Conservation (phyloP, 225 moss, liverwort and hornwort species). For the Marchantia polymorpha region DNA sequence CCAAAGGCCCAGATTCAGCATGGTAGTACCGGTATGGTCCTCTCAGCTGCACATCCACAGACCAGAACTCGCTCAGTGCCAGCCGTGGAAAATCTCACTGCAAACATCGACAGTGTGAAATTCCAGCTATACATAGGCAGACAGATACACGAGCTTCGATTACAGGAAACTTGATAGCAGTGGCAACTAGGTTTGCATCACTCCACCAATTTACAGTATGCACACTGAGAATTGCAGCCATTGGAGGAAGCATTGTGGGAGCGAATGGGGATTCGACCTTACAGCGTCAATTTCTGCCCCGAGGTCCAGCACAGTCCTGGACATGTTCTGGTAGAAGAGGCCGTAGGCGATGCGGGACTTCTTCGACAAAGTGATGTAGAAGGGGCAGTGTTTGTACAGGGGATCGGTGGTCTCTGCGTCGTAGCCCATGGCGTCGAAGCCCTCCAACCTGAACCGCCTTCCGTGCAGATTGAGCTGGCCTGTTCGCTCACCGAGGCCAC, state of each 20-base stretch:
- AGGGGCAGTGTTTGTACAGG: constrained; percentile 46
- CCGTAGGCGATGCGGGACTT: constrained; percentile 39
- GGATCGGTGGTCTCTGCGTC: constrained; percentile 47
- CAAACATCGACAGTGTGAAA: background rate
- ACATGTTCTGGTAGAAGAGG: constrained; percentile 44
- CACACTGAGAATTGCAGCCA: background rate
- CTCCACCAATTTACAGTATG: no score
- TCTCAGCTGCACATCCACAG: constrained; percentile 33
- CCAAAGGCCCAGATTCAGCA: constrained; percentile 39
- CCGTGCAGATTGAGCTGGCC: constrained; percentile 41
- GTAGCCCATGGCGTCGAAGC: constrained; percentile 45
- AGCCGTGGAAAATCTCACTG: background rate
- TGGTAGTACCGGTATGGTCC: constrained; percentile 42
- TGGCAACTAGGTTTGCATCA: no score
- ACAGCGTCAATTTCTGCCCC: constrained; percentile 54
- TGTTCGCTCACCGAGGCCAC: constrained; percentile 44
- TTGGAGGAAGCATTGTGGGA: background rate
- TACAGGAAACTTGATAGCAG: background rate
- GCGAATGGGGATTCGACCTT: constrained; percentile 10
- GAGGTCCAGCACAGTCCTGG: constrained; percentile 41
- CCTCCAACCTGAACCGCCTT: constrained; percentile 40
- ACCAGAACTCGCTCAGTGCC: background rate
- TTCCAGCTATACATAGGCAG: background rate
- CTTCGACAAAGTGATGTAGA: constrained; percentile 41
- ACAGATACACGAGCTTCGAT: background rate